Base-by-base conservation (phyloP, 768 basidiomycete species). In the Psilocybe subaeruginosa region DNA sequence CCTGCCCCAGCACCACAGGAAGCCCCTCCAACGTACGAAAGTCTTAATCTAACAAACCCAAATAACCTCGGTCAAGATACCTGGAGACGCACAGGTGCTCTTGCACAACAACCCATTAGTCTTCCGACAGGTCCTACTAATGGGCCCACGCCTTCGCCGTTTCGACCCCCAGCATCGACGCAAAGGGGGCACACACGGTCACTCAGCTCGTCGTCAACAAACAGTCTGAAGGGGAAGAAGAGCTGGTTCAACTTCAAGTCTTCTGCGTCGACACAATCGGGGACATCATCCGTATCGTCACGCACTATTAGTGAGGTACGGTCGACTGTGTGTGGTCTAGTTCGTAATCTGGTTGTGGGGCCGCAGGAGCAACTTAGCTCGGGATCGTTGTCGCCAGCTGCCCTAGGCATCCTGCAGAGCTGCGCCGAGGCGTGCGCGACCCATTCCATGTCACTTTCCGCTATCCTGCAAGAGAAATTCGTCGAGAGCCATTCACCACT, bases 401-500 rank as follows among this genome's bases (percentile, higher is more conserved):
- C 77, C 8, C 64, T 69, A 11, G 77, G 80, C n/a, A 81, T 90
- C 23, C 78, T 92, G 8, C 77, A 80, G 16, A 86, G 84, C 67
- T 92, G 90, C 66, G 80, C 82, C 8, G 85, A 85, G 19, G 87
- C 87, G 0, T 91, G 90, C 65, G 66, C 68, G 19, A 69, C 79
- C 0, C 79, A 87, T 48, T 73, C 71, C 8, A 66, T 91, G 3
- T 78, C 82, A 3, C 74, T 92, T 41, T 77, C 86, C 0, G 61
- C 75, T 0, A 69, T 92, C n/a, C 73, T 92, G 3, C 89, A 90
- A 65, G 86, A 90, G 31, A 81, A 73, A 16, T 84, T 77, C n/a
- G 83, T 91, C 43, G 90, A 91, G 65, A 78, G 77, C 1, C 89
- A 87, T 68, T 85, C 86, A 0, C 85, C 88, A 0, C 67, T 92